Evolutionary conservation across 768 basidiomycete species (phyloP), one percentile per base, ranked within the genome.

Genomic region (Lentinula sp.): DNA sequence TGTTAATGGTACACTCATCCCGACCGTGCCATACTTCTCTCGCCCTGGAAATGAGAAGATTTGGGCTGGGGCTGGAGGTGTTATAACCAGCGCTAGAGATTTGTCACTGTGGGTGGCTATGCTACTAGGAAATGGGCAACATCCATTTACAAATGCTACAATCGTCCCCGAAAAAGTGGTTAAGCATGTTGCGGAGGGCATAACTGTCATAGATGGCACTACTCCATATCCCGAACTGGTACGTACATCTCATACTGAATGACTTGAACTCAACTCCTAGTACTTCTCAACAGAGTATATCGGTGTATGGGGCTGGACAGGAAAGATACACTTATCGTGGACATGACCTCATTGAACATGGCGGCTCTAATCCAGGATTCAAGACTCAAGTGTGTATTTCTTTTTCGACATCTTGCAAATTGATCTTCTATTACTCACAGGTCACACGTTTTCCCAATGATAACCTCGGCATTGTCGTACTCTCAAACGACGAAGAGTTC

Each of bases 21-120:
- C 76, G 3, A 75, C 73, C 6, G 68, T 78, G 3, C 79, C 77
- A 0, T 78, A 77, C 60, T 77, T 76, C 52, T 68, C 68, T 31
- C 69, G 75, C 5, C 74, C 75, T 0, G 77, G 77, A 2, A 71
- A 78, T 55, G 78, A 76, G 64, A 61, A 40, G 6, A 69, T 72
- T 1, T 76, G 75, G 75, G 75, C 78, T 2, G 78, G 78, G 3
- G 75, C 78, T 0, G 78, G 75, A 3, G 78, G 78, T 7, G 66
- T 79, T 2, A 59, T 79, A 1, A 71, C 70, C 1, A 77, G 76
- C 6, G 74, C 77, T 0, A 66, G 75, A 21, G 78, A 80, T 64
- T 63, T 80, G 64, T 56, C 68, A 4, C 70, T 61, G 2, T 80
- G 79, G 78, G 64, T 74, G 1, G 71, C 75, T 1, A 77, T 76